Evolutionary conservation across 2,329 filamentous ascomycete species (phyloP).

Genomic region (Neodidymelliopsis sp.): DNA sequence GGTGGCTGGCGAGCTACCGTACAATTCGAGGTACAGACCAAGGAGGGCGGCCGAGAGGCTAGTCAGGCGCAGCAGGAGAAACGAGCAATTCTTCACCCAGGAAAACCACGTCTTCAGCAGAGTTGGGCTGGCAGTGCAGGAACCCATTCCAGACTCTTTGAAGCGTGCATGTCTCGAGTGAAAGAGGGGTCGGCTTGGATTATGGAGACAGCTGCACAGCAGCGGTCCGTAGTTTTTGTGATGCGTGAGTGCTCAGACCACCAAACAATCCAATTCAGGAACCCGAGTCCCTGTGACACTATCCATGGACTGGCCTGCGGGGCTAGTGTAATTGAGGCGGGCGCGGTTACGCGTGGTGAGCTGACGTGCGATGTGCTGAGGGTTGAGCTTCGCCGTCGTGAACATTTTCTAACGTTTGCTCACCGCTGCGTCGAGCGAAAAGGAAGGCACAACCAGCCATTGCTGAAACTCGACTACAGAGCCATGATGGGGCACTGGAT

Average conservation of each 20-base stretch:
- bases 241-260: slow-evolving; percentile 29
- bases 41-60: slow-evolving; percentile 40
- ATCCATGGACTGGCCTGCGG: slow-evolving; percentile 29
- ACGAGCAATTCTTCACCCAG: slow-evolving; percentile 34
- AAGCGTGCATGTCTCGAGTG: slow-evolving; percentile 38
- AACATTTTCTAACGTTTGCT: neutral
- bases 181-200: slow-evolving; percentile 16
- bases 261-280: slow-evolving; percentile 21
- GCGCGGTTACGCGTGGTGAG: slow-evolving; percentile 6
- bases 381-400: neutral
- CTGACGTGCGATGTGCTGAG: slow-evolving; percentile 6
- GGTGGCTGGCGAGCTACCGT: slow-evolving; percentile 38
- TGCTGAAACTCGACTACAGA: slow-evolving; percentile 10
- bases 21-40: slow-evolving; percentile 41
- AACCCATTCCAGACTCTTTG: slow-evolving; percentile 43
- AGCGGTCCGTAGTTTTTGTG: slow-evolving; percentile 26
- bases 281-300: slow-evolving; percentile 18
- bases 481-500: slow-evolving; percentile 4
- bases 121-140: slow-evolving; percentile 34
- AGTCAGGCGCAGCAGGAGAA: slow-evolving; percentile 36
- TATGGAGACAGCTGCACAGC: slow-evolving; percentile 17
- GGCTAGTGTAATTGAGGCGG: slow-evolving; percentile 20
- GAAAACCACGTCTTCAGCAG: slow-evolving; percentile 42
- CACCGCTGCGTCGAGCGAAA: slow-evolving; percentile 5
- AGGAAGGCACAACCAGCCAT: neutral